These are phyloP conservation scores for Melocanna baccifera DNA, from an alignment of 176 grass and related monocot genomes.

Conservation along the genomic window DNA sequence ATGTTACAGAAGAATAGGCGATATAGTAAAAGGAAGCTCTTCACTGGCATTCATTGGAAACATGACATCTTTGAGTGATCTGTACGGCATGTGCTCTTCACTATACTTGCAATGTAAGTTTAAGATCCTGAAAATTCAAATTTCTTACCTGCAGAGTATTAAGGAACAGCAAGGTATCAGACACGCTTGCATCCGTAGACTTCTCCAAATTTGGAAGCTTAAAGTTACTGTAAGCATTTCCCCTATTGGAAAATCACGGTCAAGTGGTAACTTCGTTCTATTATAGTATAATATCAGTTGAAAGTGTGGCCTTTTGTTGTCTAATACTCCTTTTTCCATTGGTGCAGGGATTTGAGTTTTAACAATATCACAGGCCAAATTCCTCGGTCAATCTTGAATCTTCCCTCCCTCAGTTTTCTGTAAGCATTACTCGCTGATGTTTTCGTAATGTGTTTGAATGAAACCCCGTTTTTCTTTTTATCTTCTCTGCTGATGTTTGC, in stretches of 20 bases:
- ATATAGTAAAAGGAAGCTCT: conserved; percentile 74
- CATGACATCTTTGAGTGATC: conserved; percentile 56
- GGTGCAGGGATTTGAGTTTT: conserved; percentile 80
- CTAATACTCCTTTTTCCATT: conserved; percentile 26
- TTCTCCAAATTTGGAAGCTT: conserved; percentile 55
- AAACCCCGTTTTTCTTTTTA: not conserved
- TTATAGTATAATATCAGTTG: not conserved
- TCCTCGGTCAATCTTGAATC: conserved; percentile 61
- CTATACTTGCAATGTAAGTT: not conserved
- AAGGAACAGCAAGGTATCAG: conserved; percentile 75
- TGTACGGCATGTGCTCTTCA: conserved; percentile 39
- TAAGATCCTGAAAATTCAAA: conserved; percentile 23
- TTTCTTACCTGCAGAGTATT: conserved; percentile 52
- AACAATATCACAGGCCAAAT: conserved; percentile 80
- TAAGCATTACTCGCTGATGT: conserved; percentile 34
- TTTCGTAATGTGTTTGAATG: not conserved
- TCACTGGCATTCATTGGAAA: conserved; percentile 58
- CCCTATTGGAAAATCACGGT: not conserved
- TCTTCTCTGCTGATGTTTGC: not conserved
- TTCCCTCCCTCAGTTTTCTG: conserved; percentile 48
- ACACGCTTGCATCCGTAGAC: conserved; percentile 51
- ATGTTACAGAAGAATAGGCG: conserved; percentile 61
- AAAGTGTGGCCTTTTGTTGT: not conserved
- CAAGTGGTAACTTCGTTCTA: conserved; percentile 1
- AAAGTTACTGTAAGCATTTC: conserved; percentile 42